Evolutionary conservation across 805 yeast species (phyloP).

Genomic region (Monosporozyma siamensis): DNA sequence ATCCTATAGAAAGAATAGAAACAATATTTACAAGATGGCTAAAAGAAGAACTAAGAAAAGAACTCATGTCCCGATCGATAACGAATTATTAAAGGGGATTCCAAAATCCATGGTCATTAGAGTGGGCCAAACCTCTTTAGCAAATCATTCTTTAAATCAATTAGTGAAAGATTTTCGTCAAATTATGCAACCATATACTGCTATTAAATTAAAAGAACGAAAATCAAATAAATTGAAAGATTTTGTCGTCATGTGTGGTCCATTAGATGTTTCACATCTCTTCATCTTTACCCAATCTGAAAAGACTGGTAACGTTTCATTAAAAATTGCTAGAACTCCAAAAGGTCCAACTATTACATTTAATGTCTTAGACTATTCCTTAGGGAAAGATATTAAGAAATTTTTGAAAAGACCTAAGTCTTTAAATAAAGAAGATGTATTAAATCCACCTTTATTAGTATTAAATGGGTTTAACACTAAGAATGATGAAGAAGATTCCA

Average conservation of each 20-base stretch:
- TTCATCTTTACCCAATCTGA: conserved; percentile 79
- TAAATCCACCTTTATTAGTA: conserved; percentile 81
- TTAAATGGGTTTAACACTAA: conserved; percentile 68
- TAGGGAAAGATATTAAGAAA: conserved; percentile 68
- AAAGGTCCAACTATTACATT: conserved; percentile 91
- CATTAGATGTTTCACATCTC: conserved; percentile 83
- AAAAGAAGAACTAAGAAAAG: conserved; percentile 65
- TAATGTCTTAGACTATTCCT: conserved; percentile 63
- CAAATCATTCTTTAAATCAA: conserved; percentile 74
- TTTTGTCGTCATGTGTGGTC: conserved; percentile 97
- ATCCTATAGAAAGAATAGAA: too few species aligned
- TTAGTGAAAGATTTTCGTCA: conserved; percentile 79
- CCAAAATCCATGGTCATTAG: conserved; percentile 94
- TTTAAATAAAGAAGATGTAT: conserved; percentile 55
- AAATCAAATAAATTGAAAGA: conserved; percentile 82
- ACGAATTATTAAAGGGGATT: conserved; percentile 59
- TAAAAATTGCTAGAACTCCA: conserved; percentile 81
- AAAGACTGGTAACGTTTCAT: conserved; percentile 65
- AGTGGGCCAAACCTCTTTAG: conserved; percentile 46
- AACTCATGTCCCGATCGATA: conserved; percentile 58
- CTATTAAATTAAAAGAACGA: conserved; percentile 77
- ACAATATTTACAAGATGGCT: conserved; percentile 36
- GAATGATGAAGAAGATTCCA: conserved; percentile 8
- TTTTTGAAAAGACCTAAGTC: conserved; percentile 73
- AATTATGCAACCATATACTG: conserved; percentile 95